Conservation (phyloP, 2,329 filamentous ascomycete species). For the Talaromyces sp. region DNA sequence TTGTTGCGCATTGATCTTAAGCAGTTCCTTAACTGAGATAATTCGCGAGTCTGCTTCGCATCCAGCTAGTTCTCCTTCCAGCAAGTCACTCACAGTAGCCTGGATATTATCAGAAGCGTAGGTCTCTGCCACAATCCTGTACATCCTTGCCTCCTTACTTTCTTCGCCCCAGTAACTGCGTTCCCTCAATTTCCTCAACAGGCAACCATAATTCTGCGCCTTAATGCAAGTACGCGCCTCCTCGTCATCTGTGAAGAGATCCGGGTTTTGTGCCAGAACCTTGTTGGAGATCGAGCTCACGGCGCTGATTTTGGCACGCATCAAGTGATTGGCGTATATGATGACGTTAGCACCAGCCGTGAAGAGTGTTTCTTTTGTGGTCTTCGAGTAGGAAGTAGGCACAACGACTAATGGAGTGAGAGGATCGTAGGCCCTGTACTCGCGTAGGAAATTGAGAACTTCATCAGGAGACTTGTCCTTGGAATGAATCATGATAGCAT, state of each 20-base stretch:
- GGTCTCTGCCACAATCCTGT: neutral
- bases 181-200: neutral
- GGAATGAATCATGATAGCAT: neutral
- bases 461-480: neutral
- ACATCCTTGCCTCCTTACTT: neutral
- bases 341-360: neutral
- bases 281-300: neutral
- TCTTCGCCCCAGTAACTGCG: neutral
- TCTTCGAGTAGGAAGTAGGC: neutral
- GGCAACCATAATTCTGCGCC: neutral
- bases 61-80: neutral
- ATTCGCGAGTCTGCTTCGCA: neutral
- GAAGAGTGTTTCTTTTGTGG: neutral
- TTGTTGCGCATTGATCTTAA: neutral
- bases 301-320: neutral
- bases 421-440: neutral
- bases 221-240: neutral
- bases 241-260: neutral
- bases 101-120: neutral
- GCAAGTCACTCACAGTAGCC: neutral
- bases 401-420: neutral
- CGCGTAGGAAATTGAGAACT: neutral
- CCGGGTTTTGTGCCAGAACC: neutral
- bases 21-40: neutral
- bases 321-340: neutral